These are phyloP conservation scores for Psilocybe mexicana DNA, from an alignment of 1,284 basidiomycete genomes.

Conservation along the genomic window DNA sequence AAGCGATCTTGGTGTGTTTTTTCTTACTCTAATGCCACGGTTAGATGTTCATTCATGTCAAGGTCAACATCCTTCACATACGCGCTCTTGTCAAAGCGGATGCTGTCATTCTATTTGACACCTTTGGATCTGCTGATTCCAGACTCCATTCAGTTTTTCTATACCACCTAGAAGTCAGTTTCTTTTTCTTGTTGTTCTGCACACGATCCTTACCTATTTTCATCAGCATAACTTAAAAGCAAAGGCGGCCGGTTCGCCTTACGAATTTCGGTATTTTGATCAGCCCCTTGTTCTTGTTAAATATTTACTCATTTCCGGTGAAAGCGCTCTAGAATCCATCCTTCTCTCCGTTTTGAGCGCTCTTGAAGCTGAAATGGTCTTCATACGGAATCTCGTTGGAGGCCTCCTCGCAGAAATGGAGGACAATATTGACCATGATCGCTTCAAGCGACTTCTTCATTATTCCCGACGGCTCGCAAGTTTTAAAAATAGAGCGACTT, in stretches of 20 bases:
- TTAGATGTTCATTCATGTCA: constrained; percentile 8
- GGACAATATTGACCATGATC: constrained; percentile 91
- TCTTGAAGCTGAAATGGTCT: constrained; percentile 91
- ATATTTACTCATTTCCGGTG: constrained; percentile 21
- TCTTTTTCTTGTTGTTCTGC: neutral
- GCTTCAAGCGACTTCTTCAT: constrained; percentile 86
- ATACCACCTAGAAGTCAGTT: constrained; percentile 78
- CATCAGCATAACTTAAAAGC: constrained; percentile 76
- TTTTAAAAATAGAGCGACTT: constrained; percentile 86
- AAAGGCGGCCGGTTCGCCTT: constrained; percentile 68
- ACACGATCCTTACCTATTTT: constrained; percentile 16
- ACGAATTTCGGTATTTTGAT: constrained; percentile 80
- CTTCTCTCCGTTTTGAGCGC: constrained; percentile 87
- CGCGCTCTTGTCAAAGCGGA: constrained; percentile 94
- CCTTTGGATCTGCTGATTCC: constrained; percentile 83
- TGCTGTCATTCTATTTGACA: constrained; percentile 90
- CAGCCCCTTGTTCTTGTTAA: neutral
- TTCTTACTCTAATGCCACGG: neutral
- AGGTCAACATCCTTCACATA: constrained; percentile 94
- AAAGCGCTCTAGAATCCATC: constrained; percentile 87
- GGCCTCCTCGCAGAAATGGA: constrained; percentile 90
- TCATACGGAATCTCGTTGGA: constrained; percentile 84
- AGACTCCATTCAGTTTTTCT: constrained; percentile 84
- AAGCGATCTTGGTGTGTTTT: constrained; percentile 78
- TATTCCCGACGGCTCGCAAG: constrained; percentile 85